These are phyloP conservation scores for Anthoceros angustus DNA, from an alignment of 225 moss, liverwort and hornwort genomes.

Conservation along the genomic window DNA sequence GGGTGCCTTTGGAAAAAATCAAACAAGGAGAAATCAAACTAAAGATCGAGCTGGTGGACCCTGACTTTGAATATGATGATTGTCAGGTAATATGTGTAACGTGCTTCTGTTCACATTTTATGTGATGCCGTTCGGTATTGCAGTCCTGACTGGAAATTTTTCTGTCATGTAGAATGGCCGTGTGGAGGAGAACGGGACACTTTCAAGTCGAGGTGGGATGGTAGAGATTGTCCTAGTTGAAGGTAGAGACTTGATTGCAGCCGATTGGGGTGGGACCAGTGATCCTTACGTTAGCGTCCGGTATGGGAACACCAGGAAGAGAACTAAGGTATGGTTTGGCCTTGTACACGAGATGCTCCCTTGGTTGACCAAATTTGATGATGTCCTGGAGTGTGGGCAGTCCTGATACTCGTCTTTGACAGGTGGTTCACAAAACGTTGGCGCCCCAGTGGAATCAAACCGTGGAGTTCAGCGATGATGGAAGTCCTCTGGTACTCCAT, in stretches of 20 bases:
- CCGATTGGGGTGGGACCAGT: constrained; percentile 91
- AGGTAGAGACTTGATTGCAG: constrained; percentile 70
- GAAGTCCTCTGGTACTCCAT: constrained; percentile 69
- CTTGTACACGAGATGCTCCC: no score
- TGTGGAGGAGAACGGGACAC: constrained; percentile 28
- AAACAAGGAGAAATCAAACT: constrained; percentile 93
- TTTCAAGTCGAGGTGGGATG: constrained; percentile 34
- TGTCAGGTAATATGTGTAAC: constrained; percentile 38
- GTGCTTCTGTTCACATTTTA: neutral
- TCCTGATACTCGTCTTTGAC: constrained; percentile 5
- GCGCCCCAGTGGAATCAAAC: constrained; percentile 81
- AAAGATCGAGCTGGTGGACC: constrained; percentile 58
- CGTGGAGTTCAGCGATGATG: constrained; percentile 75
- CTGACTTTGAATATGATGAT: constrained; percentile 38
- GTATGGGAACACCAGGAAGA: constrained; percentile 83
- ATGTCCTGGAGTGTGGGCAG: neutral
- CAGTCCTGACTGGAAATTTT: neutral
- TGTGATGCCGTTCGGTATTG: neutral
- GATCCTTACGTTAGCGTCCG: constrained; percentile 98
- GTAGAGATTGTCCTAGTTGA: constrained; percentile 66
- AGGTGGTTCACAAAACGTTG: constrained; percentile 86
- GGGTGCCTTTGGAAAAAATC: constrained; percentile 92
- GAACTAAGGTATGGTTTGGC: constrained; percentile 49
- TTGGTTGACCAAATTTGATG: neutral
- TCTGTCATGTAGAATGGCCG: constrained; percentile 30